Evolutionary conservation across 208 protist species (phyloP).

Genomic region (Vickermania ingenoplastis): DNA sequence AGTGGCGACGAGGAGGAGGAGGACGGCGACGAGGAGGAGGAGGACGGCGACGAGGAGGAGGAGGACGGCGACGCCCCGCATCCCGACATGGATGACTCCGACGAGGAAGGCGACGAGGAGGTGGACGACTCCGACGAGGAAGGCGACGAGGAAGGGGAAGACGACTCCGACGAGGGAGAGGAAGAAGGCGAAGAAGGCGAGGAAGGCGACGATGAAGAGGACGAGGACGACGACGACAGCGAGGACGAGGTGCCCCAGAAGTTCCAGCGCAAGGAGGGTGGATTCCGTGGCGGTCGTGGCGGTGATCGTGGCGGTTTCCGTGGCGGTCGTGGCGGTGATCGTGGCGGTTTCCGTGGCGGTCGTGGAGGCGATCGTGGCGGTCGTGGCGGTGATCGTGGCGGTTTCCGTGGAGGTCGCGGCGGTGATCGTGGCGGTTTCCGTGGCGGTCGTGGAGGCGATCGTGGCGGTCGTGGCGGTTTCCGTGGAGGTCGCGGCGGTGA

Average conservation of each 20-base stretch:
- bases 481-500: constrained; percentile 38
- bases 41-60: constrained; percentile 8
- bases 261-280: constrained; percentile 65
- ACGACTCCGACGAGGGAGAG: constrained; percentile 23
- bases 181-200: constrained; percentile 28
- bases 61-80: constrained; percentile 7
- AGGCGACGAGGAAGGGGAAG: constrained; percentile 24
- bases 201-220: constrained; percentile 48
- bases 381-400: constrained; percentile 20
- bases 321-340: constrained; percentile 9
- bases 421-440: constrained; percentile 33
- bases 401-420: constrained; percentile 30
- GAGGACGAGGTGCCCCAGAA: constrained; percentile 57
- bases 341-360: constrained; percentile 15
- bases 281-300: constrained; percentile 28
- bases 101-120: constrained; percentile 9
- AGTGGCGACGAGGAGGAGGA: constrained; percentile 37
- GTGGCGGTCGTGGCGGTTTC: constrained; percentile 51
- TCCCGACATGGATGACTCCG: constrained; percentile 14
- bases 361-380: constrained; percentile 36
- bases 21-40: constrained; percentile 14
- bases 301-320: constrained; percentile 18
- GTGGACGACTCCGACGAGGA: constrained; percentile 16
- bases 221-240: constrained; percentile 53
- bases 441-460: constrained; percentile 43